Evolutionary conservation across 2,329 filamentous ascomycete genomes (phyloP).

Genomic region (Alternaria sp.): DNA sequence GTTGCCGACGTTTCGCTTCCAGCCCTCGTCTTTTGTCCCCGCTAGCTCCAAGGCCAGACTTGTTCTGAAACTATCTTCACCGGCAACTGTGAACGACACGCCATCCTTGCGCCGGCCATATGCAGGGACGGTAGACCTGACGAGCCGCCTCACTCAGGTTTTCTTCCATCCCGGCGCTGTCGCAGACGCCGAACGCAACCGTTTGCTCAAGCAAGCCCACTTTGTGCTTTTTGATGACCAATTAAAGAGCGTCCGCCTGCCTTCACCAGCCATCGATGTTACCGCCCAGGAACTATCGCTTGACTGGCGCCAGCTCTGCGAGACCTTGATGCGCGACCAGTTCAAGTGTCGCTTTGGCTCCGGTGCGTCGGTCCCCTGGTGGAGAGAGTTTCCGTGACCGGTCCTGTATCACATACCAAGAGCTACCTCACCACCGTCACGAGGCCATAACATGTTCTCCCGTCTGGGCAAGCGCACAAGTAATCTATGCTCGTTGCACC

Average conservation of each 20-base stretch:
- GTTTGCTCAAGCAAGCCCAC: constrained; percentile 13
- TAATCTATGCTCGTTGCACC: constrained; percentile 6
- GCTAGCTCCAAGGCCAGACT: constrained; percentile 18
- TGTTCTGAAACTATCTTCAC: constrained; percentile 21
- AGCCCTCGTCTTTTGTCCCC: constrained; percentile 22
- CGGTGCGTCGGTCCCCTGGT: constrained; percentile 13
- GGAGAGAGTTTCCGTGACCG: constrained; percentile 10
- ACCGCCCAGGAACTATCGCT: constrained; percentile 16
- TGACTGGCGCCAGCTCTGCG: constrained; percentile 24
- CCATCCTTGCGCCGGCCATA: constrained; percentile 3
- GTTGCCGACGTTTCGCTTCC: constrained; percentile 24
- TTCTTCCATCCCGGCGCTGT: constrained; percentile 16
- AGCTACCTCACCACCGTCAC: background rate
- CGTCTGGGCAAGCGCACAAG: constrained; percentile 11
- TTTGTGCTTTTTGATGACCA: constrained; percentile 24
- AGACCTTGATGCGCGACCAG: constrained; percentile 19
- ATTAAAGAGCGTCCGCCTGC: constrained; percentile 21
- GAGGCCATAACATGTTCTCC: constrained; percentile 7
- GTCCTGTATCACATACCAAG: background rate
- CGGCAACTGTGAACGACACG: constrained; percentile 5
- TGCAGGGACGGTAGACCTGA: constrained; percentile 5
- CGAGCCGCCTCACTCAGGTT: constrained; percentile 14
- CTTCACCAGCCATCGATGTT: constrained; percentile 17
- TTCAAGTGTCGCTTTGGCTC: constrained; percentile 17
- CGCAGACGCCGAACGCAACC: constrained; percentile 8